A percentile compares a stretch with the other conserved stretches of the same genome.
Evolutionary conservation across 352 stramenopile genomes (phyloP).

Genomic region (Globisporangium apiculatum): DNA sequence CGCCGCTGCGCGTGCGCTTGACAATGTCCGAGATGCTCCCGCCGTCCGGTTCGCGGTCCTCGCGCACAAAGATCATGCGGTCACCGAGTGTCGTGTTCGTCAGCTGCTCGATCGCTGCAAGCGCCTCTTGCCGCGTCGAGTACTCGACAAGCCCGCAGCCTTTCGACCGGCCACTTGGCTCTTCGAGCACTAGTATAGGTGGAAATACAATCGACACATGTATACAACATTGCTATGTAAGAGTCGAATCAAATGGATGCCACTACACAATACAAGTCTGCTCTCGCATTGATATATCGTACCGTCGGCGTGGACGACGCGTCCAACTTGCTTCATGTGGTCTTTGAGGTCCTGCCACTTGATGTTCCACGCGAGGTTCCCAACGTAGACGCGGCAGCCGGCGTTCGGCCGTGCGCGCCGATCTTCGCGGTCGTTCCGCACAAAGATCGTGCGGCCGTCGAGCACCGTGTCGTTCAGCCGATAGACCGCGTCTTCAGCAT

Average conservation of each 20-base stretch:
- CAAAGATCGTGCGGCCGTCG: conserved; percentile 90
- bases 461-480: conserved; percentile 90
- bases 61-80: conserved; percentile 83
- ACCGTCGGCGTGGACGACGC: conserved; percentile 80
- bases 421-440: conserved; percentile 90
- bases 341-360: conserved; percentile 96
- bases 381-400: conserved; percentile 78
- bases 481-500: conserved; percentile 77
- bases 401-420: conserved; percentile 21
- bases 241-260: no score
- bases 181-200: conserved; percentile 46
- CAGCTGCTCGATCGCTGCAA: conserved; percentile 83
- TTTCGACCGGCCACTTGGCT: conserved; percentile 87
- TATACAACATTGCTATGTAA: background rate
- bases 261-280: no score
- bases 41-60: conserved; percentile 70
- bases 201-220: background rate
- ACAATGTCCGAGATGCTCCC: conserved; percentile 70
- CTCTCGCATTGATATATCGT: background rate
- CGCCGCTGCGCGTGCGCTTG: conserved; percentile 18
- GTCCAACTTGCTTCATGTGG: conserved; percentile 87
- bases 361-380: conserved; percentile 90
- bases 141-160: conserved; percentile 80
- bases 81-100: conserved; percentile 92
- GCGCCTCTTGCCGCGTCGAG: conserved; percentile 59